These are phyloP conservation scores for Musa troglodytarum DNA, from an alignment of 176 grass and related monocot genomes.

Conservation along the genomic window DNA sequence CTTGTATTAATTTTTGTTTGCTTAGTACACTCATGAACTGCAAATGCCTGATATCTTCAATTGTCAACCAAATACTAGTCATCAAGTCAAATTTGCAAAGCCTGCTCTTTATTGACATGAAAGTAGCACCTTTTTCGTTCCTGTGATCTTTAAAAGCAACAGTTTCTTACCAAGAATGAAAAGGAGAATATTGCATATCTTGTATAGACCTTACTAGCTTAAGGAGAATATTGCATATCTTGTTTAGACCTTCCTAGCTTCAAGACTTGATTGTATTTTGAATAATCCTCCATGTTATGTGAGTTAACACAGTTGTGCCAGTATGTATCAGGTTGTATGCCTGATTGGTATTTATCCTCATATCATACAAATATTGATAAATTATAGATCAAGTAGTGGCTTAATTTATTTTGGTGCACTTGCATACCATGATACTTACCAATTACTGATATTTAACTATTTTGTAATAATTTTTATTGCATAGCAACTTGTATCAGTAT, in stretches of 20 bases:
- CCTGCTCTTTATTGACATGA: not conserved
- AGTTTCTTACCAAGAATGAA: not conserved
- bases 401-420: no score
- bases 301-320: no score
- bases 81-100: not conserved
- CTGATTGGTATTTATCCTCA: no score
- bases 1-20: not conserved
- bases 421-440: no score
- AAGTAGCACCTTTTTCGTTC: not conserved
- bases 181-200: no score
- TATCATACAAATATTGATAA: no score
- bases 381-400: no score
- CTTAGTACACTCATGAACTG: not conserved
- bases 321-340: no score
- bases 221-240: no score
- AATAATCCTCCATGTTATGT: not conserved
- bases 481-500: no score
- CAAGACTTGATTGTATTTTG: not conserved
- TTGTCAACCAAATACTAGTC: not conserved
- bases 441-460: no score
- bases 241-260: not conserved
- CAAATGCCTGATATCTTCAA: not conserved
- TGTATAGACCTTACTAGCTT: not conserved
- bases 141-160: not conserved
- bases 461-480: no score